Conservation (phyloP, 768 basidiomycete genomes). For the Chlorophyllum brunneum region DNA sequence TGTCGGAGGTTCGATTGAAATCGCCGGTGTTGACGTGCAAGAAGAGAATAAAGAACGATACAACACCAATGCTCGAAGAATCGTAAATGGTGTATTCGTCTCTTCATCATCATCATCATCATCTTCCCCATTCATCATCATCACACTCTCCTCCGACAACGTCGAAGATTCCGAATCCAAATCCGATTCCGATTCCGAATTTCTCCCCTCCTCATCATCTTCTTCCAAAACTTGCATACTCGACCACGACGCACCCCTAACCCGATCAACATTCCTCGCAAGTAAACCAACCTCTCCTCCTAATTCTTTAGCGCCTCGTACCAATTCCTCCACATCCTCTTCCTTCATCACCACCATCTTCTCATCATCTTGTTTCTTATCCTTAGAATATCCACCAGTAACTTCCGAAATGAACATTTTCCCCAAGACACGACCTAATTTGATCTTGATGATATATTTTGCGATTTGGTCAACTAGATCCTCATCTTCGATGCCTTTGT, state of each 20-base stretch:
- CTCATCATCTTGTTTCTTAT: slow-evolving; percentile 30
- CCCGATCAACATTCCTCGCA: slow-evolving; percentile 51
- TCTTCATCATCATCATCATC: slow-evolving; percentile 35
- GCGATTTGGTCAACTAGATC: slow-evolving; percentile 41
- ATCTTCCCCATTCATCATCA: neutral
- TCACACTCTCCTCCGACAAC: neutral
- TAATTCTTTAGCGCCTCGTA: slow-evolving; percentile 57
- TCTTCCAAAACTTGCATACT: neutral
- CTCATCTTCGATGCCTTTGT: neutral
- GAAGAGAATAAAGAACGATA: slow-evolving; percentile 57
- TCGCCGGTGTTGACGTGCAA: slow-evolving; percentile 5
- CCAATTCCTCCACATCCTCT: slow-evolving; percentile 37
- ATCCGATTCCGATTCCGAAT: neutral
- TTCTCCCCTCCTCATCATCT: neutral
- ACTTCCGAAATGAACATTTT: slow-evolving; percentile 44
- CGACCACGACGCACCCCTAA: slow-evolving; percentile 27
- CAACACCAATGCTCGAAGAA: slow-evolving; percentile 44
- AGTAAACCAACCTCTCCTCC: slow-evolving; percentile 55
- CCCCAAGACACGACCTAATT: slow-evolving; percentile 49
- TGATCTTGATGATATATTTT: slow-evolving; percentile 42
- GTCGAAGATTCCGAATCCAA: neutral
- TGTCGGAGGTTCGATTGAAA: slow-evolving; percentile 39
- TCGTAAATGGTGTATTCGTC: slow-evolving; percentile 47
- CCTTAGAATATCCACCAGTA: slow-evolving; percentile 22
- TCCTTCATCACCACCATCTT: slow-evolving; percentile 26